Evolutionary conservation across 1,284 basidiomycete species (phyloP), one percentile per base, ranked within the genome.

Genomic region (Abortiporus biennis): DNA sequence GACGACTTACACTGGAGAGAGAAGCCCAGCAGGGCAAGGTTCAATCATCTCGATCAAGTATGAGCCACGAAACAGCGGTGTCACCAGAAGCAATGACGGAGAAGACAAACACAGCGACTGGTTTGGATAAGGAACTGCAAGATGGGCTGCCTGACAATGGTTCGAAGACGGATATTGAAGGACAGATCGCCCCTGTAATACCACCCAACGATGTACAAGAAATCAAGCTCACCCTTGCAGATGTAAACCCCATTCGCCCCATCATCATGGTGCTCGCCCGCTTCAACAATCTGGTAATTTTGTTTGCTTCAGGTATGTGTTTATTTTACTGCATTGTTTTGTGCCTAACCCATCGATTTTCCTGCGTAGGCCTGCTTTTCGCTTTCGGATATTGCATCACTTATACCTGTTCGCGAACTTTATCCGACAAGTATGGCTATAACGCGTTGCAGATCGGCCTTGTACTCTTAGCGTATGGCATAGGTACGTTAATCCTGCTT

Each of bases 221-320:
- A 12, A 61, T 85, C 38, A 78, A 70, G 51, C 63, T 89, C 17
- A 72, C 79, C 1, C 54, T 89, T 2, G 69, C 63, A 46, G 89
- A 92, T 54, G 69, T 92, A n/a, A 91, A 89, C 55, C 85, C 86
- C 0, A 55, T 87, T 34, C 70, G 70, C 30, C 80, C 81, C 1
- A 71, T 88, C 42, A 58, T 65, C 39, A 56, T 67, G 23, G 72
- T 90, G 20, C 53, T 92, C 31, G 67, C 69, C 19, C 66, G 76
- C 34, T 70, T 67, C 37, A 83, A 87, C 48, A 93, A 93, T 51
- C 36, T 84, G 1, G 60, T 75, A 3, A 80, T 85, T 40, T 65
- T 92, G 2, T 48, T 76, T 42, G 74, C 81, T 21, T 91, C 87
- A 17, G 86, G 89, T 80, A 48, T 43, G 73, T 56, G 1, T 29